These are phyloP conservation scores for Sinapis alba DNA, from an alignment of 441 rosid species.

Conservation along the genomic window DNA sequence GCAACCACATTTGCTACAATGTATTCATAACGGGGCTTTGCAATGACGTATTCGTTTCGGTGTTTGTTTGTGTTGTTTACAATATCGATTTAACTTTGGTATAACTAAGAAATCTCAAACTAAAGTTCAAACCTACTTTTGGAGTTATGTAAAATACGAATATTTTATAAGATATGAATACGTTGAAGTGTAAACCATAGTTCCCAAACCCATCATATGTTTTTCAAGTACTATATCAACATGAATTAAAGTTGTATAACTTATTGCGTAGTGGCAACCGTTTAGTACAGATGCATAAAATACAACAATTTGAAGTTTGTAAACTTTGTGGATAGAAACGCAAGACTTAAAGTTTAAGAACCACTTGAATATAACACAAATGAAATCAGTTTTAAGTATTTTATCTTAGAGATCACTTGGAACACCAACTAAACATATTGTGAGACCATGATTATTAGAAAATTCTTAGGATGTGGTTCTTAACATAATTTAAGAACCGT, in stretches of 20 bases:
- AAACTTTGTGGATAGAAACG: conserved; percentile 16
- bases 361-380: not conserved
- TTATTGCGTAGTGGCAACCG: not conserved
- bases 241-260: not conserved
- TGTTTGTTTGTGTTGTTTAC: not conserved
- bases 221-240: not conserved
- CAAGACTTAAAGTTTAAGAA: conserved; percentile 1
- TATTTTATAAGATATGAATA: not conserved
- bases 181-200: not conserved
- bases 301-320: not conserved
- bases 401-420: too few species aligned
- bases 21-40: not conserved
- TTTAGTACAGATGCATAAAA: not conserved
- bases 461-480: too few species aligned
- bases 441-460: too few species aligned
- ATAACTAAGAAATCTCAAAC: not conserved
- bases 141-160: not conserved
- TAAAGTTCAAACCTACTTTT: not conserved
- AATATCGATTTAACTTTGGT: not conserved
- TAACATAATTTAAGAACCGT: too few species aligned
- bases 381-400: too few species aligned
- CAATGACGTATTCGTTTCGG: not conserved
- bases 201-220: not conserved
- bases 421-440: conserved; percentile 20
- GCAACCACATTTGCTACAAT: not conserved